phyloP scores from a whole-genome alignment of 805 yeast species.

The Pichia rugopelliculosa region DNA sequence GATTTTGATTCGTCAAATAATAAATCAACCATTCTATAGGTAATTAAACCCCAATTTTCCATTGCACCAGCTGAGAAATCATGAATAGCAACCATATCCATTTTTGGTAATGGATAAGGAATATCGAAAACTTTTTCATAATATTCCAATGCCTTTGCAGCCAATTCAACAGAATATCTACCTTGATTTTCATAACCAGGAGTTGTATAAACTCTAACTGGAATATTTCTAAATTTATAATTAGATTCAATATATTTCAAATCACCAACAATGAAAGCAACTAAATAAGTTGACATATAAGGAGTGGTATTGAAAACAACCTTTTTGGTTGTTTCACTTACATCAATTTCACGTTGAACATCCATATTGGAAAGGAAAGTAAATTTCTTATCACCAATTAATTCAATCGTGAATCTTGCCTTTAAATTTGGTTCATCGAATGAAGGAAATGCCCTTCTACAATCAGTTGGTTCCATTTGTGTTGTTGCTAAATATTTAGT shows the following conservation, averaged over 20 bases:
- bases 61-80: slow-evolving; percentile 80
- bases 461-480: slow-evolving; percentile 56
- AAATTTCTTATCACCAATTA: slow-evolving; percentile 31
- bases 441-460: slow-evolving; percentile 53
- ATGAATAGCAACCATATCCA: slow-evolving; percentile 76
- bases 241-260: slow-evolving; percentile 44
- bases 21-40: slow-evolving; percentile 53
- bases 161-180: slow-evolving; percentile 39
- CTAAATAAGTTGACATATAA: slow-evolving; percentile 46
- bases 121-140: slow-evolving; percentile 43
- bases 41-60: slow-evolving; percentile 88
- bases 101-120: slow-evolving; percentile 71
- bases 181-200: slow-evolving; percentile 42
- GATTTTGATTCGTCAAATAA: slow-evolving; percentile 42
- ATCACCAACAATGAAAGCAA: slow-evolving; percentile 55
- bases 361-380: slow-evolving; percentile 46
- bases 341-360: slow-evolving; percentile 20
- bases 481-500: slow-evolving; percentile 45
- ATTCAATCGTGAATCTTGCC: slow-evolving; percentile 46
- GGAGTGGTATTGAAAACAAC: slow-evolving; percentile 44
- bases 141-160: slow-evolving; percentile 47
- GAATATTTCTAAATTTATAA: slow-evolving; percentile 39
- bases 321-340: slow-evolving; percentile 15
- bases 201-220: slow-evolving; percentile 49
- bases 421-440: slow-evolving; percentile 51